Percentiles rank a stretch among this genome's conserved stretches.
These are phyloP conservation scores for Aspergillus sparsus DNA, from an alignment of 495 filamentous ascomycete genomes.

Conservation along the genomic window DNA sequence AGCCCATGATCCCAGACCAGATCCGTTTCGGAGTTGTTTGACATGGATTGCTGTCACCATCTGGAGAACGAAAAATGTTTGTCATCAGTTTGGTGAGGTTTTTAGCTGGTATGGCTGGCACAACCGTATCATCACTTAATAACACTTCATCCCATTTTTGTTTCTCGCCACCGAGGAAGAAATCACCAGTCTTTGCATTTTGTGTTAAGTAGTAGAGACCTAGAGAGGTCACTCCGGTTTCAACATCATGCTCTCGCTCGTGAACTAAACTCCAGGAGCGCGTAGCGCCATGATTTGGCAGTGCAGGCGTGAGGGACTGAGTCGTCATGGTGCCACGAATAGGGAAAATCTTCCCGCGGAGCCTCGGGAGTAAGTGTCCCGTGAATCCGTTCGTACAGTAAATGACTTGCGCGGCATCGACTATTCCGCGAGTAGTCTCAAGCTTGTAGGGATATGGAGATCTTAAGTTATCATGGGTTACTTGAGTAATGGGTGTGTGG, in stretches of 20 bases:
- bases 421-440: conserved; percentile 61
- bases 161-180: conserved; percentile 1
- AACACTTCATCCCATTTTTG: conserved; percentile 1
- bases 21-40: not conserved
- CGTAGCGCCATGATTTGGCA: conserved; percentile 31
- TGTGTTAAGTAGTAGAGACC: conserved; percentile 1
- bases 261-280: conserved; percentile 30
- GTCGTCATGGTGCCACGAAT: conserved; percentile 71
- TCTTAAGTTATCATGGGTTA: conserved; percentile 9
- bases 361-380: conserved; percentile 65
- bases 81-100: not conserved
- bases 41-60: not conserved
- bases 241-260: not conserved
- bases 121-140: conserved; percentile 5
- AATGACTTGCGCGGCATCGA: conserved; percentile 60
- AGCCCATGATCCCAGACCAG: conserved; percentile 4
- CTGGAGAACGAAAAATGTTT: not conserved
- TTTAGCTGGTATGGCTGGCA: not conserved
- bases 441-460: conserved; percentile 36
- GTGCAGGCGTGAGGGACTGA: conserved; percentile 53
- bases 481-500: conserved; percentile 61
- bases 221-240: not conserved
- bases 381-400: conserved; percentile 81
- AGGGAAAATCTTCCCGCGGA: conserved; percentile 72
- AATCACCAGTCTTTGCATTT: conserved; percentile 1